Conservation (phyloP, 257 asterid genomes). For the Ehretia macrophylla region DNA sequence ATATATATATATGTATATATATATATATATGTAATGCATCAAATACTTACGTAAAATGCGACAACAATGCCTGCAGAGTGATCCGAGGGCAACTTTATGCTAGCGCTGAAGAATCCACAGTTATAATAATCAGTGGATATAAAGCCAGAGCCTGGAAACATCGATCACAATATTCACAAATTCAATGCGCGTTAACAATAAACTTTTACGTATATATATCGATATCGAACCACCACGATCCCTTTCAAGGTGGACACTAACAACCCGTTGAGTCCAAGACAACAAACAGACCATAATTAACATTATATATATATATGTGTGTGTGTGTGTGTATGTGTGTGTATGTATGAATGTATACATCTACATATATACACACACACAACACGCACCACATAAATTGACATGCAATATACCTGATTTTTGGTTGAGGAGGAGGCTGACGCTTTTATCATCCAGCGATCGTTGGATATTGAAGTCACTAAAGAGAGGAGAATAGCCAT, state of each 20-base stretch:
- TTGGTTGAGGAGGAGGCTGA: conserved; percentile 72
- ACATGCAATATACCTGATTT: conserved; percentile 42
- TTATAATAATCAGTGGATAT: conserved; percentile 80
- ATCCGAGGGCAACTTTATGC: conserved; percentile 74
- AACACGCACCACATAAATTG: no score
- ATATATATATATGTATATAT: no score
- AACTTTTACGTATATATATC: no score
- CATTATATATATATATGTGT: no score
- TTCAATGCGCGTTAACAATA: background rate
- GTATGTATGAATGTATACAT: no score
- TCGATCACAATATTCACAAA: background rate
- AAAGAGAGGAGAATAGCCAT: conserved; percentile 67
- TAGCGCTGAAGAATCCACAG: conserved; percentile 89
- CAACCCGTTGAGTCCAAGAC: no score
- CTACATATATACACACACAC: no score
- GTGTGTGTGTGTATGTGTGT: no score
- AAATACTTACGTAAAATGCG: conserved; percentile 70
- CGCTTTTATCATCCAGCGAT: conserved; percentile 50
- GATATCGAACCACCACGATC: no score
- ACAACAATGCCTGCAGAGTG: conserved; percentile 83
- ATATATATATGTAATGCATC: no score
- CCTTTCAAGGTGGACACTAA: no score
- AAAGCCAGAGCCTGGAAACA: conserved; percentile 72
- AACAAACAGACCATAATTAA: no score
- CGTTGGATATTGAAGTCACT: conserved; percentile 69